Evolutionary conservation across 2,329 filamentous ascomycete genomes (phyloP).

Genomic region (Ascochyta lentis): DNA sequence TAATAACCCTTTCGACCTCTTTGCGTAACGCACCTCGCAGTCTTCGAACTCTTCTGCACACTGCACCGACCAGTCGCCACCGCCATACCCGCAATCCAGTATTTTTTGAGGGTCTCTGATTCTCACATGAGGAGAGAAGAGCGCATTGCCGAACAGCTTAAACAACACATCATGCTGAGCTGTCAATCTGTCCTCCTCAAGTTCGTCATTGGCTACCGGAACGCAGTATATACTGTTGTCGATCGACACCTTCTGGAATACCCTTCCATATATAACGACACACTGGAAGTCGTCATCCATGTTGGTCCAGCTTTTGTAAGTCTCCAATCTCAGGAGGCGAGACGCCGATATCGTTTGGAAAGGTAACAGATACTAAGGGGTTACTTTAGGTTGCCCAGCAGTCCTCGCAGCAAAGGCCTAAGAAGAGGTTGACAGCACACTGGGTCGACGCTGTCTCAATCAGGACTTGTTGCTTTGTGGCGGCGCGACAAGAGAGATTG

Average conservation of each 20-base stretch:
- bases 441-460: background rate
- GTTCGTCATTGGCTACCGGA: slow-evolving; percentile 45
- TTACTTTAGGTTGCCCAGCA: background rate
- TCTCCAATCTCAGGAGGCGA: too few relatives aligned
- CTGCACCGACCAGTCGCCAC: slow-evolving; percentile 47
- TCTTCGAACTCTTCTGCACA: slow-evolving; percentile 48
- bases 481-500: background rate
- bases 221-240: slow-evolving; percentile 49
- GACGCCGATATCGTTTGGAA: background rate
- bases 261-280: slow-evolving; percentile 46
- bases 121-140: slow-evolving; percentile 40
- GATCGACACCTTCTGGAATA: slow-evolving; percentile 49
- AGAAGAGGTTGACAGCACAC: background rate
- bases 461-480: background rate
- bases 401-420: background rate
- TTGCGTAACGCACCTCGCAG: slow-evolving; percentile 42
- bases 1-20: background rate
- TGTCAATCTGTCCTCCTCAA: slow-evolving; percentile 47
- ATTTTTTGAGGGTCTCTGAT: slow-evolving; percentile 39
- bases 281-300: slow-evolving; percentile 31
- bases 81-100: slow-evolving; percentile 51
- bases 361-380: background rate
- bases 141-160: slow-evolving; percentile 36
- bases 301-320: background rate
- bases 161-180: slow-evolving; percentile 44